phyloP scores from a whole-genome alignment of 768 basidiomycete species.

The Phaeotremella fagi region DNA sequence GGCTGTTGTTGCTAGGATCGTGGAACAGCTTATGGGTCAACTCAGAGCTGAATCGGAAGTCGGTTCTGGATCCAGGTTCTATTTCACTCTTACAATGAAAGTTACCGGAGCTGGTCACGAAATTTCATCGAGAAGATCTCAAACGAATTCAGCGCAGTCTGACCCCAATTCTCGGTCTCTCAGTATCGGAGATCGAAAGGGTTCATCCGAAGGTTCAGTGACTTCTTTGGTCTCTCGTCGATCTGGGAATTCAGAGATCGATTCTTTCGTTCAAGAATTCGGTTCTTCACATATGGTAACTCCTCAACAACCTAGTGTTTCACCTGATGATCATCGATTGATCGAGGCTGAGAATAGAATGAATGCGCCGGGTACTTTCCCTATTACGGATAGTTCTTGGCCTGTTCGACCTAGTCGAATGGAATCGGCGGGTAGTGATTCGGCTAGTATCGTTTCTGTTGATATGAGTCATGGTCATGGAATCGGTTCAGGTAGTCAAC shows the following conservation, averaged over 20 bases:
- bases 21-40: conserved; percentile 72
- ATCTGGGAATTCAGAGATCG: conserved; percentile 43
- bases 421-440: too few species aligned
- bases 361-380: conserved; percentile 38
- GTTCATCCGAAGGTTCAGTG: conserved; percentile 18
- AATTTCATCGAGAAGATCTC: neutral
- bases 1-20: conserved; percentile 74
- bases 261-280: conserved; percentile 50
- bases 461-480: neutral
- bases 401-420: conserved; percentile 33
- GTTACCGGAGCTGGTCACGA: conserved; percentile 14
- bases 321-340: conserved; percentile 28
- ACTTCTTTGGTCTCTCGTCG: neutral
- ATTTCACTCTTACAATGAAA: conserved; percentile 54
- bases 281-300: conserved; percentile 40
- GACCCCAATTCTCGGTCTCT: neutral
- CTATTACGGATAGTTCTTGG: conserved; percentile 42
- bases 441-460: too few species aligned
- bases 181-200: conserved; percentile 51
- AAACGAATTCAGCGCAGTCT: neutral
- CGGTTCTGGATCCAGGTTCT: conserved; percentile 66
- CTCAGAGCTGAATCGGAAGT: conserved; percentile 69
- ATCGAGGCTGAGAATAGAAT: conserved; percentile 36
- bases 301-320: conserved; percentile 2
- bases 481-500: neutral